Evolutionary conservation across 2,329 filamentous ascomycete species (phyloP), one percentile per base, ranked within the genome.

Genomic region (Elsinoe australis): DNA sequence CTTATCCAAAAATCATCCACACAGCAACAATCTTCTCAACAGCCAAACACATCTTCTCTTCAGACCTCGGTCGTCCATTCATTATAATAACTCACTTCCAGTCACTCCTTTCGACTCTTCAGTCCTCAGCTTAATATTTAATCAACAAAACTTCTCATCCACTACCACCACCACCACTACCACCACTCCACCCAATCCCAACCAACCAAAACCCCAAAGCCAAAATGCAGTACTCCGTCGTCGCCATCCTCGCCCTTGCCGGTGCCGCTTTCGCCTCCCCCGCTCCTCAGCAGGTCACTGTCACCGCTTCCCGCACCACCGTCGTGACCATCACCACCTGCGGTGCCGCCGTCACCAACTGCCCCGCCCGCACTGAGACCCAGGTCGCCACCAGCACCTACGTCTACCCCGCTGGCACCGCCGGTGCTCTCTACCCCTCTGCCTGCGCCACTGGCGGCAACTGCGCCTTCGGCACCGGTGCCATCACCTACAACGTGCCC

Each of bases 11-110:
- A 47, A 28, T 42, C 44, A 34, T 49, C 36, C 41, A 47, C 32
- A 34, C 50, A 34, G 24, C 46, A 33, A 49, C 50, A 49, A 46
- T 33, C 34, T 47, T 47, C 41, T 47, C 49, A 45, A 31, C 50
- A 49, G 38, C 35, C 38, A 36, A 49, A 26, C 35, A 21, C 29
- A 41, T 44, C 45, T 50, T 32, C 33, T 19, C 22, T 51, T 48
- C 49, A 54, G 58, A 60, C 58, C 58, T 58, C 57, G 57, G 58
- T 60, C 58, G 54, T 58, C 53, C 59, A 56, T 55, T 60, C 58
- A 56, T 57, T 52, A 39, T 29, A 48, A 54, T 39, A 53, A 48
- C 47, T 29, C 49, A 59, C 55, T 31, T 51, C 56, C 53, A 56
- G 56, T 56, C 57, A 55, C 55, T 52, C 47, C 51, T 44, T 47